These are phyloP conservation scores for Alternaria incomplexa DNA, from an alignment of 2,329 filamentous ascomycete genomes.

Conservation along the genomic window DNA sequence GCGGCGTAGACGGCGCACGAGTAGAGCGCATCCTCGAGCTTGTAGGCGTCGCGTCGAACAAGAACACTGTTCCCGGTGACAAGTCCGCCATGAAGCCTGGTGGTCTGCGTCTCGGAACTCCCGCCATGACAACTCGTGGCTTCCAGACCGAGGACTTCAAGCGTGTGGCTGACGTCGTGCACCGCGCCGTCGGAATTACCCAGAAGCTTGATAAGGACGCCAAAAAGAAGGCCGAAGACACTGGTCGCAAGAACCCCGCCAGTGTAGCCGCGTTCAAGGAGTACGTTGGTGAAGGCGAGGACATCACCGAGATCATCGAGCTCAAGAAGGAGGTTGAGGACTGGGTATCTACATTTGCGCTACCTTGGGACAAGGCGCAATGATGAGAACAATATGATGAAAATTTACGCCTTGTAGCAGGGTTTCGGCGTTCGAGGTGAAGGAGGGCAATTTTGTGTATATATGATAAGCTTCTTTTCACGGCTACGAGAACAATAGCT, in stretches of 20 bases:
- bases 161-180: slow-evolving; percentile 58
- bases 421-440: slow-evolving; percentile 24
- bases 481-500: slow-evolving; percentile 10
- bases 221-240: slow-evolving; percentile 46
- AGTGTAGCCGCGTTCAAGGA: slow-evolving; percentile 51
- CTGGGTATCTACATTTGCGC: slow-evolving; percentile 51
- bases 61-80: slow-evolving; percentile 98
- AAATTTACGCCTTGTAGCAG: slow-evolving; percentile 15
- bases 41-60: slow-evolving; percentile 99
- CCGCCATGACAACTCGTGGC: slow-evolving; percentile 95
- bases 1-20: slow-evolving; percentile 87
- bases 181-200: slow-evolving; percentile 51
- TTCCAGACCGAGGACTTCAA: slow-evolving; percentile 93
- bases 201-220: slow-evolving; percentile 50
- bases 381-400: slow-evolving; percentile 14
- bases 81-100: slow-evolving; percentile 94
- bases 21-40: slow-evolving; percentile 96
- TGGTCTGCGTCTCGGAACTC: slow-evolving; percentile 94
- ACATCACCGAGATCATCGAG: slow-evolving; percentile 50
- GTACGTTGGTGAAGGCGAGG: slow-evolving; percentile 50
- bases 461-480: slow-evolving; percentile 12
- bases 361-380: slow-evolving; percentile 47
- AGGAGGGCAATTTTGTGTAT: slow-evolving; percentile 21
- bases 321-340: slow-evolving; percentile 50
- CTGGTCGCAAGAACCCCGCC: slow-evolving; percentile 47